These are phyloP conservation scores for Cutaneotrichosporon cutaneum DNA, from an alignment of 1,284 basidiomycete genomes.

Conservation along the genomic window DNA sequence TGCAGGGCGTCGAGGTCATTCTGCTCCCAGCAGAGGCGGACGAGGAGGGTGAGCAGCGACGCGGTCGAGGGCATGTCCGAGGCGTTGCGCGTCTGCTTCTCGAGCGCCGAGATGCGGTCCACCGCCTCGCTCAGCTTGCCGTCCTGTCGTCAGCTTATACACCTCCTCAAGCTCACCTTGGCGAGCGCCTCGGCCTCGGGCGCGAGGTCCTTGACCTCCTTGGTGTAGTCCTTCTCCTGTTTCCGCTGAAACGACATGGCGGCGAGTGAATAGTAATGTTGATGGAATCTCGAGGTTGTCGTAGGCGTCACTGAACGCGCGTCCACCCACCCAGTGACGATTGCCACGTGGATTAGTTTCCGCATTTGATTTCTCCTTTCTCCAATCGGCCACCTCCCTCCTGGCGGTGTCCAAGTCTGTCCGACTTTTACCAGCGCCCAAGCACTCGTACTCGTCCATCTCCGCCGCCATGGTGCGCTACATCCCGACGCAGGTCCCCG, in stretches of 20 bases:
- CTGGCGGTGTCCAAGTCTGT: background rate
- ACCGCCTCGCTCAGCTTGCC: conserved; percentile 80
- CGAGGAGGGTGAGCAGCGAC: conserved; percentile 72
- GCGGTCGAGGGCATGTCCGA: conserved; percentile 89
- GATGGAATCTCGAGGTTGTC: conserved; percentile 1
- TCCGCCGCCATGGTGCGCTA: conserved; percentile 70
- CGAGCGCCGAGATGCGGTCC: conserved; percentile 83
- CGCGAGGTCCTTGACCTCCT: conserved; percentile 56
- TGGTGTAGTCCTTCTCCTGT: conserved; percentile 59
- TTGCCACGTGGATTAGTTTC: conserved; percentile 18
- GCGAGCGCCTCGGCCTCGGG: conserved; percentile 55
- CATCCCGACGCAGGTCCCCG: conserved; percentile 83
- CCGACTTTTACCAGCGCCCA: conserved; percentile 23
- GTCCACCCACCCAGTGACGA: conserved; percentile 4
- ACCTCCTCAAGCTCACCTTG: conserved; percentile 50
- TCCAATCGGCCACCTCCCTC: background rate
- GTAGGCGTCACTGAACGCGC: conserved; percentile 17
- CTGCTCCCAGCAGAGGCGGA: conserved; percentile 67
- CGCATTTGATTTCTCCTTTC: conserved; percentile 11
- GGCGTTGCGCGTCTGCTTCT: conserved; percentile 97
- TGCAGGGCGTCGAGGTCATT: conserved; percentile 68
- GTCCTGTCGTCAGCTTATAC: conserved; percentile 47
- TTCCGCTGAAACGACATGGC: conserved; percentile 53
- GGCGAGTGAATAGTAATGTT: conserved; percentile 11
- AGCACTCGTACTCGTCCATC: background rate